phyloP scores from a whole-genome alignment of 306 rosid genomes.

The Gastrolobium villosum region DNA sequence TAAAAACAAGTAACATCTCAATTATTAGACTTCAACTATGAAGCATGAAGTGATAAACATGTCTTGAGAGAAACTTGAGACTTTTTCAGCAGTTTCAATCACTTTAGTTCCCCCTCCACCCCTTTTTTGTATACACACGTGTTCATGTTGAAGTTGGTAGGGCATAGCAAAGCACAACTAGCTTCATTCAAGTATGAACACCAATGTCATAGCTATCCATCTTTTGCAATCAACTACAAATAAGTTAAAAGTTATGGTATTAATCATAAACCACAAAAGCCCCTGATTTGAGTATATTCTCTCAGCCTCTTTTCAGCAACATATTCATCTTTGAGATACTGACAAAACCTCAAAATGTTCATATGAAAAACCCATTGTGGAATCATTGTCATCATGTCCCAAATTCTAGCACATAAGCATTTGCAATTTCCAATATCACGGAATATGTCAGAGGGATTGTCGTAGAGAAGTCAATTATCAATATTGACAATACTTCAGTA shows the following conservation, averaged over 20 bases:
- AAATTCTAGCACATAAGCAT: not conserved
- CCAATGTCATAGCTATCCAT: not conserved
- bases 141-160: constrained; percentile 4
- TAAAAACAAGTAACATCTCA: constrained; percentile 6
- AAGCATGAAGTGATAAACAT: not conserved
- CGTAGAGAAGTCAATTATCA: not conserved
- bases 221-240: not conserved
- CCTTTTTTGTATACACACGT: not conserved
- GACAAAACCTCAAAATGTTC: constrained; percentile 7
- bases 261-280: not conserved
- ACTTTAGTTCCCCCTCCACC: not conserved
- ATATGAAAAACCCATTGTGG: not conserved
- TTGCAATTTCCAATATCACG: constrained; percentile 1
- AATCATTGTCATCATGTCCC: not conserved
- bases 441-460: not conserved
- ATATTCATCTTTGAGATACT: not conserved
- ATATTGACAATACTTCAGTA: not conserved
- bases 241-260: not conserved
- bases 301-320: not conserved
- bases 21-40: not conserved
- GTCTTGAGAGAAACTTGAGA: not conserved
- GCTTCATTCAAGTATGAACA: not conserved
- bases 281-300: not conserved
- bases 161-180: constrained; percentile 1
- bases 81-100: not conserved